These are phyloP conservation scores for Sugiyamaella sp. DNA, from an alignment of 1,139 yeast species.

Conservation along the genomic window DNA sequence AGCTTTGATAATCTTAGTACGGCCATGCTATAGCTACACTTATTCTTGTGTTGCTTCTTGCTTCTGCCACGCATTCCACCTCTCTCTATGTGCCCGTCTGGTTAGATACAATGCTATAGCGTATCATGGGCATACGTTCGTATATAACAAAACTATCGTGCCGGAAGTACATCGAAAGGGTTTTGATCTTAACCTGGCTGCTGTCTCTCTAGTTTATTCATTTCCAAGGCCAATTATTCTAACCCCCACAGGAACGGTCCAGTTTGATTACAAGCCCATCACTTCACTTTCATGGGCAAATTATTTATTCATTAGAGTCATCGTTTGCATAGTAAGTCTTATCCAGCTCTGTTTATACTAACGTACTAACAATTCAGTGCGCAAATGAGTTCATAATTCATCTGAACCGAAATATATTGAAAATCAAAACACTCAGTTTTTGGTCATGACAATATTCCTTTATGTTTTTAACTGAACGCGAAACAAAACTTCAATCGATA, in stretches of 20 bases:
- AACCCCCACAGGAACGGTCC: background rate
- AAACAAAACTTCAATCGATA: background rate
- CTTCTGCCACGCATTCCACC: no score
- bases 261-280: background rate
- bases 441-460: slow-evolving; percentile 6
- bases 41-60: no score
- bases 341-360: background rate
- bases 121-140: no score
- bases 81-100: no score
- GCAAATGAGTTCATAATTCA: slow-evolving; percentile 7
- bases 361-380: background rate
- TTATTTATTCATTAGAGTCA: slow-evolving; percentile 1
- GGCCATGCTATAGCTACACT: no score
- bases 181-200: no score
- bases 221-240: no score
- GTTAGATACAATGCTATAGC: no score
- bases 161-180: no score
- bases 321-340: slow-evolving; percentile 9
- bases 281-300: background rate
- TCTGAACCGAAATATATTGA: background rate
- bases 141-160: background rate
- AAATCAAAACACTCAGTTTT: background rate
- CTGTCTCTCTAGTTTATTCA: no score
- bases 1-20: no score
- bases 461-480: background rate